These are phyloP conservation scores for Sporothrix pseudoabietina DNA, from an alignment of 2,329 filamentous ascomycete species.

Conservation along the genomic window DNA sequence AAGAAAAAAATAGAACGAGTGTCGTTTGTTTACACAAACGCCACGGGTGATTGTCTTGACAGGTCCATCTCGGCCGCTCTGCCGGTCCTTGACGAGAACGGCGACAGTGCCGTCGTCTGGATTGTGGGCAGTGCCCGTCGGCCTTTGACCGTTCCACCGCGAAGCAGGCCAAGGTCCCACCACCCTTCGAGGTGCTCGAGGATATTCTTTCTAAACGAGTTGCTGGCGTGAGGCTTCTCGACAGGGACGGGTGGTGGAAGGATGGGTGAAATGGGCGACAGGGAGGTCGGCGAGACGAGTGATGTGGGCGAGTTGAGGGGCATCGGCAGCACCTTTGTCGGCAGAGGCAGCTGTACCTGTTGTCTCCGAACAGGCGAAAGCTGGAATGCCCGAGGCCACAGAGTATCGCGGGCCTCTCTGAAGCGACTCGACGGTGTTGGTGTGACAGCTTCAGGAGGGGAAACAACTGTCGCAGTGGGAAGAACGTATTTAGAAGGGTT, in stretches of 20 bases:
- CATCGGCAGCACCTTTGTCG: not conserved
- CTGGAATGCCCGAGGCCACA: slow-evolving; percentile 30
- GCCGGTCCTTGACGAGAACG: not conserved
- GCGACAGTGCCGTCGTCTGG: not conserved
- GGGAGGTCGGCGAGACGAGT: not conserved
- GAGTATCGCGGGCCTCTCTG: slow-evolving; percentile 24
- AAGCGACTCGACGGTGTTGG: not conserved
- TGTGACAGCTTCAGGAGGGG: not conserved
- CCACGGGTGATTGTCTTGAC: not conserved
- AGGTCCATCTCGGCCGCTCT: not conserved
- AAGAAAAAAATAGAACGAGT: not conserved
- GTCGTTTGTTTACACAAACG: slow-evolving; percentile 16
- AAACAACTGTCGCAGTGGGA: slow-evolving; percentile 13
- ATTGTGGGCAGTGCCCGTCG: slow-evolving; percentile 23
- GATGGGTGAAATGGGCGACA: slow-evolving; percentile 20
- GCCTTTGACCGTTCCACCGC: slow-evolving; percentile 44
- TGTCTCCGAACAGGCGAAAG: slow-evolving; percentile 30
- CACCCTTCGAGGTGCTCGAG: slow-evolving; percentile 55
- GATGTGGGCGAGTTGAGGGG: not conserved
- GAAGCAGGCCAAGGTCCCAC: slow-evolving; percentile 56
- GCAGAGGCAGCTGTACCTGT: not conserved
- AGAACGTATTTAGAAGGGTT: not conserved
- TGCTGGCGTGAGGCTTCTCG: slow-evolving; percentile 14
- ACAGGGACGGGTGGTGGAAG: slow-evolving; percentile 21
- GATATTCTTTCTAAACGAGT: slow-evolving; percentile 50